phyloP scores from a whole-genome alignment of 2,329 filamentous ascomycete species.

The Raffaelea arxii region DNA sequence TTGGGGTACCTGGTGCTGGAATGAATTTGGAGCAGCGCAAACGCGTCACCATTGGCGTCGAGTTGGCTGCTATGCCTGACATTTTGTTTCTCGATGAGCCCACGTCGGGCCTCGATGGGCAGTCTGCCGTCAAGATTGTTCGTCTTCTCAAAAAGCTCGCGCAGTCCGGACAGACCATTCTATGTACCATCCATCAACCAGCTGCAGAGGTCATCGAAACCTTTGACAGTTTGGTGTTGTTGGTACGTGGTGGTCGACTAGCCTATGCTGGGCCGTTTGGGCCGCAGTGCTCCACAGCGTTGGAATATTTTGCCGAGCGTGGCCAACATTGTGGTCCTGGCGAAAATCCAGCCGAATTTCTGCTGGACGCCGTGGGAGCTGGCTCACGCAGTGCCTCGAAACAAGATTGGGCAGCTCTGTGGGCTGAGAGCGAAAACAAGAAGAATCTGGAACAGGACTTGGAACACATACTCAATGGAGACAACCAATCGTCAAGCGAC shows the following conservation, averaged over 20 bases:
- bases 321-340: background rate
- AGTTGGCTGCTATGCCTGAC: background rate
- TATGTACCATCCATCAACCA: conserved; percentile 6
- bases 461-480: conserved; percentile 40
- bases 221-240: conserved; percentile 1
- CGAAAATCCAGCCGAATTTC: conserved; percentile 2
- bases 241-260: background rate
- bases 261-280: conserved; percentile 1
- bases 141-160: background rate
- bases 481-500: conserved; percentile 15
- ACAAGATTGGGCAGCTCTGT: conserved; percentile 53
- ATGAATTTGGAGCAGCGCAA: conserved; percentile 2
- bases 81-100: background rate
- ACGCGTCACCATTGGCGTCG: background rate
- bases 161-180: conserved; percentile 8
- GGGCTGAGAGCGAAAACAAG: conserved; percentile 50
- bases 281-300: background rate
- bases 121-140: background rate
- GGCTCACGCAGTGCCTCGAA: conserved; percentile 36
- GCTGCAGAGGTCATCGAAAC: background rate
- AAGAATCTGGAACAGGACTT: conserved; percentile 45
- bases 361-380: conserved; percentile 1
- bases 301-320: background rate
- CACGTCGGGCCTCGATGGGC: background rate
- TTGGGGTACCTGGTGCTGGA: background rate